phyloP scores from a whole-genome alignment of 2,329 filamentous ascomycete species.

The Fusarium nurragi region DNA sequence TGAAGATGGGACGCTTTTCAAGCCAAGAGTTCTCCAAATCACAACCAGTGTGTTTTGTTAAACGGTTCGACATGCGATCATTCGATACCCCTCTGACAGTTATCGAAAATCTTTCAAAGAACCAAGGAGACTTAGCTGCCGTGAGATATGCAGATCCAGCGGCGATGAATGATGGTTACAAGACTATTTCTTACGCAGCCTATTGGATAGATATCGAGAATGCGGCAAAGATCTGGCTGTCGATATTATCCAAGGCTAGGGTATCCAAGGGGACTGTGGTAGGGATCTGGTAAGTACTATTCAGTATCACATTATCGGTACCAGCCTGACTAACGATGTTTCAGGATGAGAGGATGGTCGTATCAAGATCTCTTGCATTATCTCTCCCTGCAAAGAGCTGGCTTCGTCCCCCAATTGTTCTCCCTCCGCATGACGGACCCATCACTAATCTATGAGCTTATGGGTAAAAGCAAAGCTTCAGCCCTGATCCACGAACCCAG shows the following conservation, averaged over 20 bases:
- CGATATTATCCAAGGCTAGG: background rate
- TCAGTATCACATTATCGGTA: rapidly evolving
- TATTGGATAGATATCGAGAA: background rate
- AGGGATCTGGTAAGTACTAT: background rate
- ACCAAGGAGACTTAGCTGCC: background rate
- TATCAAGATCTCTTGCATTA: constrained; percentile 10
- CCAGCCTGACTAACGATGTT: rapidly evolving
- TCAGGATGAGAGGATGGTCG: constrained; percentile 5
- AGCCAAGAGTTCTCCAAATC: background rate
- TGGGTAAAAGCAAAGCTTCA: background rate
- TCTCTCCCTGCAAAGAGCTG: background rate
- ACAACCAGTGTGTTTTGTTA: rapidly evolving
- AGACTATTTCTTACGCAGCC: background rate
- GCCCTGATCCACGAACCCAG: background rate
- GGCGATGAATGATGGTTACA: rapidly evolving
- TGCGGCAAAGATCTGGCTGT: background rate
- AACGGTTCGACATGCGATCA: background rate
- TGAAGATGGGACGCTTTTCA: no score
- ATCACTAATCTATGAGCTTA: background rate
- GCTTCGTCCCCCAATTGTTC: background rate
- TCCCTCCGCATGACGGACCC: constrained; percentile 3
- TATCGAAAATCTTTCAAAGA: background rate
- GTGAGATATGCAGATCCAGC: background rate
- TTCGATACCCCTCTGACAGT: constrained; percentile 7
- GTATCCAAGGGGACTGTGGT: background rate